These are phyloP conservation scores for Thoreauomyces humboldtii DNA, from an alignment of 192 early-diverging fungal species.

Conservation along the genomic window DNA sequence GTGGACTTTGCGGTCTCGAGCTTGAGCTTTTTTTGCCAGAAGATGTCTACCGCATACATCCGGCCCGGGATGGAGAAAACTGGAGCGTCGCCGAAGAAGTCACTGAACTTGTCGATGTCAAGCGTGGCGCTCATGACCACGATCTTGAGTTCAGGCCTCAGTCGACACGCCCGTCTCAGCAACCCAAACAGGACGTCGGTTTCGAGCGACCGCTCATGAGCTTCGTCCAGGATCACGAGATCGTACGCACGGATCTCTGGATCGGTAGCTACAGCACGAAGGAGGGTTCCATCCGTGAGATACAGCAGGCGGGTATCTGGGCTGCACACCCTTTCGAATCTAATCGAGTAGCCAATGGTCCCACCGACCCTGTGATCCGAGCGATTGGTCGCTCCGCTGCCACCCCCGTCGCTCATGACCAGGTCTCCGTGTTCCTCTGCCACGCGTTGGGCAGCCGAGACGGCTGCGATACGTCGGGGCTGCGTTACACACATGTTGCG, in stretches of 20 bases:
- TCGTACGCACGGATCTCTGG: conserved; percentile 34
- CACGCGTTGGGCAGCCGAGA: conserved; percentile 61
- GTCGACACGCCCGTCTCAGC: conserved; percentile 30
- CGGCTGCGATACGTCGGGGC: conserved; percentile 83
- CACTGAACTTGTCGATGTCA: conserved; percentile 77
- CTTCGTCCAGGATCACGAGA: conserved; percentile 53
- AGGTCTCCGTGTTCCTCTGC: conserved; percentile 36
- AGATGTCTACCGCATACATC: conserved; percentile 51
- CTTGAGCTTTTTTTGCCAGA: conserved; percentile 56
- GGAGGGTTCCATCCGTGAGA: conserved; percentile 57
- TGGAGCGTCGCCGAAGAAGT: conserved; percentile 76
- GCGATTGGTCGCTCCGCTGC: not conserved
- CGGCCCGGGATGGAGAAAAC: conserved; percentile 72
- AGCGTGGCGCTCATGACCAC: conserved; percentile 81
- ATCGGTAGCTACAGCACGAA: conserved; percentile 35
- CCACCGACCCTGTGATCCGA: conserved; percentile 28
- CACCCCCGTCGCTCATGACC: conserved; percentile 18
- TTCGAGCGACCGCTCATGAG: conserved; percentile 60
- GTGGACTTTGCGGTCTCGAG: conserved; percentile 37
- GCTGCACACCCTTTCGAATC: conserved; percentile 45
- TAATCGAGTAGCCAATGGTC: conserved; percentile 50
- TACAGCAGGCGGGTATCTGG: conserved; percentile 40
- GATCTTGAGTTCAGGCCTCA: conserved; percentile 44
- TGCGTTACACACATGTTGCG: conserved; percentile 68
- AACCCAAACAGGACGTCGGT: conserved; percentile 57